Conservation (phyloP, 768 basidiomycete genomes). For the Lentinula boryana region DNA sequence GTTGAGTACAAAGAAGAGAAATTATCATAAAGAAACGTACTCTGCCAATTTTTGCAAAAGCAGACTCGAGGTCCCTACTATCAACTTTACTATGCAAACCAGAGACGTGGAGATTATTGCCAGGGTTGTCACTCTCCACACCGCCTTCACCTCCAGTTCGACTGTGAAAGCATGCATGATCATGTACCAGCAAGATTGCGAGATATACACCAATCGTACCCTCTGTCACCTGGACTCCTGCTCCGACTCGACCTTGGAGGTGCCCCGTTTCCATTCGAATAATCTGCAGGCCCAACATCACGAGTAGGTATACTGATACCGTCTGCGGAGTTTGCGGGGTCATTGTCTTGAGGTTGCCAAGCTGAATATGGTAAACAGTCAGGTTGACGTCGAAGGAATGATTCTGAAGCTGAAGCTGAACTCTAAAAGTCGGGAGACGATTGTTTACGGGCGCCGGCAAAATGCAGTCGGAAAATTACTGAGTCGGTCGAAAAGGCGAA, state of each 20-base stretch:
- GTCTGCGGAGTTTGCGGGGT: constrained; percentile 32
- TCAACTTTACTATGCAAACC: constrained; percentile 56
- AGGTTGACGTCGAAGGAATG: constrained; percentile 7
- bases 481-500: neutral
- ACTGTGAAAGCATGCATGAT: constrained; percentile 13
- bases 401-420: neutral
- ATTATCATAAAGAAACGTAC: constrained; percentile 35
- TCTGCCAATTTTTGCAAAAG: constrained; percentile 84
- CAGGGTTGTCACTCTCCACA: constrained; percentile 49
- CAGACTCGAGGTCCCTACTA: constrained; percentile 81
- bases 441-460: neutral
- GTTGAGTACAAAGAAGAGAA: neutral
- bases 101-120: constrained; percentile 62
- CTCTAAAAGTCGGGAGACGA: neutral
- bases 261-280: constrained; percentile 46
- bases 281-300: constrained; percentile 34
- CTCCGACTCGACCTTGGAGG: constrained; percentile 66
- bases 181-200: neutral
- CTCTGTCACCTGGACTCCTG: constrained; percentile 66
- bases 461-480: neutral
- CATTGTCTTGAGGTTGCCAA: constrained; percentile 70
- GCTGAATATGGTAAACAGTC: constrained; percentile 46
- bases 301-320: constrained; percentile 70
- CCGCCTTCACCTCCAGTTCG: constrained; percentile 33
- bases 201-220: constrained; percentile 31